Base-by-base conservation (phyloP, 2,329 filamentous ascomycete species). In the Gyromitra esculenta region DNA sequence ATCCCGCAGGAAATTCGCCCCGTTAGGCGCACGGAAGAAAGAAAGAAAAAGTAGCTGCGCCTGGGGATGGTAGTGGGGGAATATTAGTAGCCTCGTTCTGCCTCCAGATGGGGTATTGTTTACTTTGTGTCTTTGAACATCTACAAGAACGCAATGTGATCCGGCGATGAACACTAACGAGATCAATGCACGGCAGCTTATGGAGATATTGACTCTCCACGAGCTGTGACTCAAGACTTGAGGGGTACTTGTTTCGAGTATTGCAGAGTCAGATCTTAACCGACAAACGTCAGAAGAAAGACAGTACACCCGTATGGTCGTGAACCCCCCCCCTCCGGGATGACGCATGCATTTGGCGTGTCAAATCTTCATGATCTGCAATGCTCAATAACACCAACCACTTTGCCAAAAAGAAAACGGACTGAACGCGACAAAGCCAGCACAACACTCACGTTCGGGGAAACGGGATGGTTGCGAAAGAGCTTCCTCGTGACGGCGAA, bases 131-230 rank as follows among this genome's bases (percentile, higher is more conserved):
- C 18, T 43, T 43, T 18, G 39, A 60, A 54, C 48, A 9, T 15
- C 31, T 41, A 6, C 37, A 18, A 41, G n/a, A 37, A 31, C 11
- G 39, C 15, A 64, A 65, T 25, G 39, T 41, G 52, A 59, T 45
- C 50, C 50, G 60, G 65, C 35, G 66, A 48, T 64, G 35, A 31
- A 71, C 70, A 70, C 72, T 70, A 41, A 73, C 62, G 62, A 73
- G 70, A 73, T 62, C 62, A 31, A 66, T 70, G 57, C 65, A 64
- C 57, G 65, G 64, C 39, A 65, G 66, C 59, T 75, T 41, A 11
- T 31, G 7, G 45, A n/a, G 39, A 48, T 15, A 48, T 56, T 64
- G 63, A 41, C 18, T 57, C 25, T 21, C 21, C 59, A 54, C 18
- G 4, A 48, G n/a, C 50, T 69, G 66, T 70, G 66, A 75, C 66